phyloP scores from a whole-genome alignment of 345 rosid species.

The Rhodomyrtus tomentosa region DNA sequence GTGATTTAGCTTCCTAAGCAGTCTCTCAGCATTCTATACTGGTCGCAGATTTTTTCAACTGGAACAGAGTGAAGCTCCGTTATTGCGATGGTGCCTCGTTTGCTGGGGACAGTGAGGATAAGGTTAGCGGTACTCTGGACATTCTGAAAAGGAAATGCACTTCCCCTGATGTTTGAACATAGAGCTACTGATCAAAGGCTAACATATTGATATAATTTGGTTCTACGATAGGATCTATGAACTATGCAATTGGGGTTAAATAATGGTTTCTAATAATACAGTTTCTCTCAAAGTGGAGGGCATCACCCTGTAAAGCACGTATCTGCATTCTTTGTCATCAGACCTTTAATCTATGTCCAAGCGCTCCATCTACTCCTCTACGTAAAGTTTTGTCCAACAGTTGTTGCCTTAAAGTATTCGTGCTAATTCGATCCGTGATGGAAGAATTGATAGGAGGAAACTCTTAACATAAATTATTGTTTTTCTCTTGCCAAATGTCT shows the following conservation, averaged over 20 bases:
- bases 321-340: not conserved
- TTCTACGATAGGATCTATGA: not conserved
- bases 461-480: not conserved
- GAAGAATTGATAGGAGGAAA: not conserved
- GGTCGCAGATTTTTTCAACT: slow-evolving; percentile 35
- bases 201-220: not conserved
- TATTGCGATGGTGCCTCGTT: slow-evolving; percentile 97
- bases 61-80: slow-evolving; percentile 90
- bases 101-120: slow-evolving; percentile 51
- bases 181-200: not conserved
- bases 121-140: not conserved
- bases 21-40: not conserved
- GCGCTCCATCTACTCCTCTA: not conserved
- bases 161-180: not conserved
- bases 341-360: not conserved
- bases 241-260: not conserved
- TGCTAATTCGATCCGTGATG: not conserved
- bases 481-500: not conserved
- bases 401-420: not conserved
- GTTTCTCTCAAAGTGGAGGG: not conserved
- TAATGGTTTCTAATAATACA: not conserved
- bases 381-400: not conserved
- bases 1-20: not conserved
- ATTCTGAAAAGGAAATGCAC: not conserved
- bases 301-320: not conserved